phyloP scores from a whole-genome alignment of 495 filamentous ascomycete genomes.

The Delitschia confertaspora region DNA sequence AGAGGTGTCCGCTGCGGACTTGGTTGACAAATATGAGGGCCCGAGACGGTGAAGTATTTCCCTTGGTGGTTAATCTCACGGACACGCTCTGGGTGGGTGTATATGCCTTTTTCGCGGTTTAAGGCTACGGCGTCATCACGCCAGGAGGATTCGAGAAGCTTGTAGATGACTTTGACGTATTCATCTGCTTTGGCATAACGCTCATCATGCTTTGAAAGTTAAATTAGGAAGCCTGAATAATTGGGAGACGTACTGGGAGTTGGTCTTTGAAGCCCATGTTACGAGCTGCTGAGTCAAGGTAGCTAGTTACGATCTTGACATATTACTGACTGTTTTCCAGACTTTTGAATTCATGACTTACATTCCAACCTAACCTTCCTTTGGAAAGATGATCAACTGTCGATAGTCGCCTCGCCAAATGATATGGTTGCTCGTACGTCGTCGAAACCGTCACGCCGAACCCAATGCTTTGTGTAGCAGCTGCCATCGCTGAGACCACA shows the following conservation, averaged over 20 bases:
- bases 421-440: slow-evolving; percentile 63
- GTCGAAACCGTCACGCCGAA: slow-evolving; percentile 58
- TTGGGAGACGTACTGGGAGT: slow-evolving; percentile 23
- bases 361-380: slow-evolving; percentile 58
- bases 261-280: slow-evolving; percentile 52
- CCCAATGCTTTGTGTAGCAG: slow-evolving; percentile 57
- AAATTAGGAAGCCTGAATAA: background rate
- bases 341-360: slow-evolving; percentile 21
- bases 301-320: slow-evolving; percentile 46
- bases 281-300: slow-evolving; percentile 56
- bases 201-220: slow-evolving; percentile 10
- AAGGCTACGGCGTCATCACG: slow-evolving; percentile 54
- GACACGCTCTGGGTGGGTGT: slow-evolving; percentile 51
- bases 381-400: slow-evolving; percentile 61
- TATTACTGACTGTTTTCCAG: background rate
- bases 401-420: slow-evolving; percentile 54
- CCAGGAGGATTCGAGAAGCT: slow-evolving; percentile 63
- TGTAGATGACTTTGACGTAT: slow-evolving; percentile 61
- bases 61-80: slow-evolving; percentile 59
- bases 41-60: slow-evolving; percentile 56
- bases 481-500: slow-evolving; percentile 33
- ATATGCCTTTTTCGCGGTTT: slow-evolving; percentile 48
- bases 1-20: slow-evolving; percentile 55
- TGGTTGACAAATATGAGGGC: slow-evolving; percentile 55
- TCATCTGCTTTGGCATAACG: slow-evolving; percentile 56